Evolutionary conservation across 2,329 filamentous ascomycete genomes (phyloP).

Genomic region (Aspergillus viridinutans): DNA sequence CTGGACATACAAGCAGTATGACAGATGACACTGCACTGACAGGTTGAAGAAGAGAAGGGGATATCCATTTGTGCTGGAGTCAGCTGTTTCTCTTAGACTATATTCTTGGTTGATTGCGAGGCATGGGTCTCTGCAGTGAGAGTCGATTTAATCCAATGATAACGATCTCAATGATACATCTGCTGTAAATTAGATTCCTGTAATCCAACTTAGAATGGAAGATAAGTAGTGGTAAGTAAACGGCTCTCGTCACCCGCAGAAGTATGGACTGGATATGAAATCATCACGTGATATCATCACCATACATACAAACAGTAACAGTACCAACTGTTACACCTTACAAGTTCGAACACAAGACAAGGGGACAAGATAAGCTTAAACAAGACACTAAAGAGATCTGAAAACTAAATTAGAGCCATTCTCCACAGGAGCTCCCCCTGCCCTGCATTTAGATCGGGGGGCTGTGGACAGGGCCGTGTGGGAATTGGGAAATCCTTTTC

Average conservation of each 20-base stretch:
- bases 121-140: slow-evolving; percentile 3
- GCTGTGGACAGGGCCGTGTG: no score
- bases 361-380: slow-evolving; percentile 1
- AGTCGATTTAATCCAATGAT: slow-evolving; percentile 1
- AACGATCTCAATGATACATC: not conserved
- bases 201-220: not conserved
- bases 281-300: not conserved
- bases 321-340: not conserved
- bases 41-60: slow-evolving; percentile 9
- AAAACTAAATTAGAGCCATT: not conserved
- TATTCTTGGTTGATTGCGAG: slow-evolving; percentile 3
- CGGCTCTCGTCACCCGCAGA: not conserved
- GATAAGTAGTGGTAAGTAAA: not conserved
- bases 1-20: slow-evolving; percentile 1
- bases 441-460: not conserved
- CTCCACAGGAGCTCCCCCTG: not conserved
- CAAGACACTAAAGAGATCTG: not conserved
- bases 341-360: not conserved
- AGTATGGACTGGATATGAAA: not conserved
- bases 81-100: slow-evolving; percentile 1
- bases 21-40: not conserved
- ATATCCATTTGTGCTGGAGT: slow-evolving; percentile 15
- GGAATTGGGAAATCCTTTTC: not conserved
- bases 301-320: not conserved
- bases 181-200: not conserved